phyloP scores from a whole-genome alignment of 2,329 filamentous ascomycete genomes.

The Aspergillus awamori region DNA sequence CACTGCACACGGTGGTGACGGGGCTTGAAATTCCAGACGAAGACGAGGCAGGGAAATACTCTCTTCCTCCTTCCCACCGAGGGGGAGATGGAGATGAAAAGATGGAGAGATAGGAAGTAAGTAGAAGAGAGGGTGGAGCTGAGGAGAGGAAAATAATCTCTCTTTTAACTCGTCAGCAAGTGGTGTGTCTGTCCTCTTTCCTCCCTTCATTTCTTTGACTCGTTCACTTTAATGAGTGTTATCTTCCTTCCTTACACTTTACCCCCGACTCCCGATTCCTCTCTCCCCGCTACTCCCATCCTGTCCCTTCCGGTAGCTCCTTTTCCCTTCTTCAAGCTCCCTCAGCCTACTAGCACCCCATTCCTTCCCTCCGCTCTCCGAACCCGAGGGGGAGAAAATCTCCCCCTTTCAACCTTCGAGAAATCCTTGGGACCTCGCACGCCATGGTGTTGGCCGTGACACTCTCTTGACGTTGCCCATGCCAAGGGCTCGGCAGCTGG shows the following conservation, averaged over 20 bases:
- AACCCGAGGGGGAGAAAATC: neutral
- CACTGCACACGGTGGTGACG: too few species aligned
- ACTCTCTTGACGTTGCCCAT: slow-evolving; percentile 20
- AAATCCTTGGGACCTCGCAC: neutral
- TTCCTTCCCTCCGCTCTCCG: neutral
- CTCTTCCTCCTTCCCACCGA: neutral
- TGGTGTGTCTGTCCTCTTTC: neutral
- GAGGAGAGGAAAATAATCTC: neutral
- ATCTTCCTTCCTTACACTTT: neutral
- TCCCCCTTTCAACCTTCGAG: neutral
- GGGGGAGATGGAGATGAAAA: neutral
- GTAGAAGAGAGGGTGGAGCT: neutral
- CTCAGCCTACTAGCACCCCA: neutral
- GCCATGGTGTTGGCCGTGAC: slow-evolving; percentile 12
- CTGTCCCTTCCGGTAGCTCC: too few species aligned
- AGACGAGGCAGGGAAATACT: neutral
- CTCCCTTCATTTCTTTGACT: neutral
- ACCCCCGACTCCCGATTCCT: neutral
- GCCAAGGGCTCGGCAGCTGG: slow-evolving; percentile 40
- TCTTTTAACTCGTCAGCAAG: too few species aligned
- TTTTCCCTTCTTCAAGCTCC: too few species aligned
- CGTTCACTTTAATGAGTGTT: neutral
- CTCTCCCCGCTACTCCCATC: too few species aligned
- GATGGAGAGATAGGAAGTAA: neutral
- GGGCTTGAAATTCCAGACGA: neutral